Evolutionary conservation across 192 early-diverging fungal genomes (phyloP).

Genomic region (Spizellomyces punctatus): DNA sequence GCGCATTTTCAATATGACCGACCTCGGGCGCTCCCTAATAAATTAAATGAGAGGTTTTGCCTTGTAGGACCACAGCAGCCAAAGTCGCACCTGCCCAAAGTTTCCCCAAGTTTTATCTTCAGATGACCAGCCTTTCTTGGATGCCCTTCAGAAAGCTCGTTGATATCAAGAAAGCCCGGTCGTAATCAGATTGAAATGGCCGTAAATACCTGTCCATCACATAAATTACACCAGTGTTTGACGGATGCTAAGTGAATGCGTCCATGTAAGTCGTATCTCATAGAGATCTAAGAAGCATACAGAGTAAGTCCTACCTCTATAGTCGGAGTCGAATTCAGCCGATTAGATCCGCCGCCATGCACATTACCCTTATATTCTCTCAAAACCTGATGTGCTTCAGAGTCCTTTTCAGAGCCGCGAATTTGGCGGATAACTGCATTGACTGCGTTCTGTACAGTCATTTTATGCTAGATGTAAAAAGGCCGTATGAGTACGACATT

Average conservation of each 20-base stretch:
- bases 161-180: no score
- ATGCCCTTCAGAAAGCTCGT: conserved; percentile 28
- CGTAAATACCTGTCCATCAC: conserved; percentile 44
- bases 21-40: conserved; percentile 53
- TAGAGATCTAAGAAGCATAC: no score
- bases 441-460: conserved; percentile 3
- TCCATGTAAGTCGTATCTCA: no score
- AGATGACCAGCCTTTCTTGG: conserved; percentile 44
- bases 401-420: conserved; percentile 32
- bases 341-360: conserved; percentile 7
- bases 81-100: conserved; percentile 26
- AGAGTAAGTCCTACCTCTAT: conserved; percentile 1
- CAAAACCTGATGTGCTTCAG: conserved; percentile 41
- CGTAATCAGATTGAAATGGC: no score
- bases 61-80: no score
- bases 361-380: conserved; percentile 45
- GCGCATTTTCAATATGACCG: conserved; percentile 30
- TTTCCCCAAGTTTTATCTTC: conserved; percentile 44
- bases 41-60: no score
- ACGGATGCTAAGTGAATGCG: conserved; percentile 35
- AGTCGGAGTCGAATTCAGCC: conserved; percentile 21
- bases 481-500: no score
- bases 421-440: background rate
- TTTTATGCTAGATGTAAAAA: background rate
- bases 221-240: conserved; percentile 56